These are phyloP conservation scores for Capsella bursapastoris DNA, from an alignment of 345 rosid species.

Conservation along the genomic window DNA sequence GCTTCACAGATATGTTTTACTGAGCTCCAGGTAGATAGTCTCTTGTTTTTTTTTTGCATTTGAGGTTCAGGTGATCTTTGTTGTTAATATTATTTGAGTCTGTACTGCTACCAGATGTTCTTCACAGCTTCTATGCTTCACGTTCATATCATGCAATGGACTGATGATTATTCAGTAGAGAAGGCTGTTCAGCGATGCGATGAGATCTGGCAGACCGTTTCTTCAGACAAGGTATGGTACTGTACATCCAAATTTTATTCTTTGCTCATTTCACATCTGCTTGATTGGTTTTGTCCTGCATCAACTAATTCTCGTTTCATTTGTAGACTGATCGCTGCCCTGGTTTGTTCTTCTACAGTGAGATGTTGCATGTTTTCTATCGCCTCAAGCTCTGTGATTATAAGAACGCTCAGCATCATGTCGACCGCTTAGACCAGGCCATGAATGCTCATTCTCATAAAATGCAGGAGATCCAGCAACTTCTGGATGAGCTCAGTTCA, in stretches of 20 bases:
- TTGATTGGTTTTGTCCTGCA: background rate
- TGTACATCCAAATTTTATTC: background rate
- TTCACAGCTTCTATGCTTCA: slow-evolving; percentile 84
- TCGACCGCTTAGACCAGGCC: slow-evolving; percentile 85
- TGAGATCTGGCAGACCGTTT: slow-evolving; percentile 73
- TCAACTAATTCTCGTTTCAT: slow-evolving; percentile 32
- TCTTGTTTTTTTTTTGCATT: background rate
- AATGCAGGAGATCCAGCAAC: slow-evolving; percentile 54
- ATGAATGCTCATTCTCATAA: slow-evolving; percentile 77
- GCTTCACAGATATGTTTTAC: slow-evolving; percentile 71
- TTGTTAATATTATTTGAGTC: background rate
- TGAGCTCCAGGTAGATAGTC: slow-evolving; percentile 77
- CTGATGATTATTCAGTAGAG: slow-evolving; percentile 69
- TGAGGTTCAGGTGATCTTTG: slow-evolving; percentile 1
- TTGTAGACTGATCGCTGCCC: slow-evolving; percentile 65
- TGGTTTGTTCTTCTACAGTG: slow-evolving; percentile 90
- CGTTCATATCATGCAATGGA: slow-evolving; percentile 95
- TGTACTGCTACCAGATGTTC: slow-evolving; percentile 66
- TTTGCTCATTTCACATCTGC: slow-evolving; percentile 14
- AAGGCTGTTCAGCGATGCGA: slow-evolving; percentile 71
- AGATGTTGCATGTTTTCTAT: slow-evolving; percentile 88
- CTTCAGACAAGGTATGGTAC: slow-evolving; percentile 65
- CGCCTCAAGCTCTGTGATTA: slow-evolving; percentile 83
- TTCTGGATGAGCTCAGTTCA: slow-evolving; percentile 66
- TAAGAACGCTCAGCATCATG: slow-evolving; percentile 87